phyloP scores from a whole-genome alignment of 345 rosid genomes.

The Eucalyptus cladocalyx region DNA sequence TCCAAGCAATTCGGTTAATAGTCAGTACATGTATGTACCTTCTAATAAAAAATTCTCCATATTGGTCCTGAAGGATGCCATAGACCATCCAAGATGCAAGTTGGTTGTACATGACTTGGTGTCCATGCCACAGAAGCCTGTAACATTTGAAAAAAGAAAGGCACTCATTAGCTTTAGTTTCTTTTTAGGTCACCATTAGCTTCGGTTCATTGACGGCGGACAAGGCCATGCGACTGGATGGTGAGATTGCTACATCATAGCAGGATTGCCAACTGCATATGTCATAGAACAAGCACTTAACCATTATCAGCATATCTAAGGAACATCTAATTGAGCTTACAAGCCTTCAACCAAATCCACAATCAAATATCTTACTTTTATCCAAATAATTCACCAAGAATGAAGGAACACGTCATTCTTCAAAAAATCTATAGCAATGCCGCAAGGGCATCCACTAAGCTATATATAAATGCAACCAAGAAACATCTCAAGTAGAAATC shows the following conservation, averaged over 20 bases:
- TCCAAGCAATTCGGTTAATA: neutral
- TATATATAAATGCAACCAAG: neutral
- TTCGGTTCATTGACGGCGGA: neutral
- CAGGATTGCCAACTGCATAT: neutral
- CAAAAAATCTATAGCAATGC: neutral
- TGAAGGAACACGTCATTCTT: neutral
- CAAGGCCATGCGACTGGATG: neutral
- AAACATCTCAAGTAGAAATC: neutral
- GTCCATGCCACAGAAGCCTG: slow-evolving; percentile 99
- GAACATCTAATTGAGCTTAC: neutral
- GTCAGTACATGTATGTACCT: slow-evolving; percentile 24
- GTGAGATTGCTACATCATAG: neutral
- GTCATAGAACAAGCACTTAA: neutral
- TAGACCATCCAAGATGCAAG: slow-evolving; percentile 96
- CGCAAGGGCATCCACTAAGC: neutral
- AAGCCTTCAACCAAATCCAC: neutral
- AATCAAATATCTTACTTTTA: neutral
- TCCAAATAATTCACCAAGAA: neutral
- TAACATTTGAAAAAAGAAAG: slow-evolving; percentile 1
- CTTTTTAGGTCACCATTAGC: neutral
- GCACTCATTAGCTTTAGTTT: neutral
- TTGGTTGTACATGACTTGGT: slow-evolving; percentile 90
- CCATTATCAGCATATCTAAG: neutral
- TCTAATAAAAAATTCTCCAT: slow-evolving; percentile 79
- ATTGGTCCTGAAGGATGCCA: slow-evolving; percentile 96